phyloP scores from a whole-genome alignment of 2,329 filamentous ascomycete species.

The Aspergillus sp. region DNA sequence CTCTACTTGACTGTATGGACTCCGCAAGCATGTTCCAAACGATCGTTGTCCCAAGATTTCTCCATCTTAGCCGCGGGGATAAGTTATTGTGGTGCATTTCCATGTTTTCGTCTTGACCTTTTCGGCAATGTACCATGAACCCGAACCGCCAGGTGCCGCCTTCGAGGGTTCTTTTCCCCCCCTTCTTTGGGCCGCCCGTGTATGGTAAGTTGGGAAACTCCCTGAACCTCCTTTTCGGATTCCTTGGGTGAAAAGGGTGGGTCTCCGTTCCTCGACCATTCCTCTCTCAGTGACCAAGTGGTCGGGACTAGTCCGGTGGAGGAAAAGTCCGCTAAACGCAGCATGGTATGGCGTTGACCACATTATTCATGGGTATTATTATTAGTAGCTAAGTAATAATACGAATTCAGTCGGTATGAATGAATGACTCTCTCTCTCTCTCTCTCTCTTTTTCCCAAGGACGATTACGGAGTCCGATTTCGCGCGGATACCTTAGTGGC shows the following conservation, averaged over 20 bases:
- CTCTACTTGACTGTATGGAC: neutral
- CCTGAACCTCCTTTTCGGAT: slow-evolving; percentile 19
- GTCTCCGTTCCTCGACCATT: slow-evolving; percentile 18
- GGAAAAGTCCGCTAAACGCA: neutral
- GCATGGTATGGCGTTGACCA: neutral
- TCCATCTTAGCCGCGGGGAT: neutral
- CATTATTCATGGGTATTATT: slow-evolving; percentile 4
- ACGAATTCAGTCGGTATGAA: slow-evolving; percentile 5
- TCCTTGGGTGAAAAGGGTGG: slow-evolving; percentile 17
- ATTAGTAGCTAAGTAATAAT: slow-evolving; percentile 6
- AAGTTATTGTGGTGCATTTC: neutral
- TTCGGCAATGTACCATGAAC: slow-evolving; percentile 11
- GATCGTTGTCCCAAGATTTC: neutral
- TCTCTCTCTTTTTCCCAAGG: neutral
- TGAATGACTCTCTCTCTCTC: neutral
- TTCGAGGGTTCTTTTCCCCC: neutral
- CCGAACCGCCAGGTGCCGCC: slow-evolving; percentile 4
- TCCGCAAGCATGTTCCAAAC: neutral
- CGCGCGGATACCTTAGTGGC: slow-evolving; percentile 4
- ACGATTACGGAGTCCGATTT: slow-evolving; percentile 3
- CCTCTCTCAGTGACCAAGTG: slow-evolving; percentile 7
- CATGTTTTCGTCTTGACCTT: slow-evolving; percentile 12
- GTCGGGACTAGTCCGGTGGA: neutral
- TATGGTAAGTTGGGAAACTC: neutral
- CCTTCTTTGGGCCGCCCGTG: neutral